Percentiles rank a stretch among this genome's conserved stretches.
phyloP scores from a whole-genome alignment of 768 basidiomycete genomes.

The Leucogyrophana mollusca region DNA sequence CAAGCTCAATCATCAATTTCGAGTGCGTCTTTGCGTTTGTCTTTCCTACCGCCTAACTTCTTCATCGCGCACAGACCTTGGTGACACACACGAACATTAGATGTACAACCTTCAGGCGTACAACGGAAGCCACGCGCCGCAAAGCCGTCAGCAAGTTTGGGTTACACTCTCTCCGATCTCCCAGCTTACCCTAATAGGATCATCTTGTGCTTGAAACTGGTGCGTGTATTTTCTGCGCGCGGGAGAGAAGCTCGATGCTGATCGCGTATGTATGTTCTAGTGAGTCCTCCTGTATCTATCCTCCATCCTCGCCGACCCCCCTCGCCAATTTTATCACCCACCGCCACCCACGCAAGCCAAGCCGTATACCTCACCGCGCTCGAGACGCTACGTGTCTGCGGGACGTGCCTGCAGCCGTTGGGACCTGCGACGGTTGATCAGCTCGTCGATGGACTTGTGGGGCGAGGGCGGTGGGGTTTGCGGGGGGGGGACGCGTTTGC shows the following conservation, averaged over 20 bases:
- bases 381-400: conserved; percentile 67
- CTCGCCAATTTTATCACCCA: too few relatives aligned
- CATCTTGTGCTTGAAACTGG: conserved; percentile 49
- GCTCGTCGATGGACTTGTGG: conserved; percentile 58
- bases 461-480: conserved; percentile 5
- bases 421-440: conserved; percentile 57
- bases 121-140: conserved; percentile 63
- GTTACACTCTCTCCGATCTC: conserved; percentile 35
- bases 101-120: conserved; percentile 75
- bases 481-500: conserved; percentile 12
- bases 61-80: conserved; percentile 49
- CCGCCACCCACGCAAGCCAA: conserved; percentile 54
- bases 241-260: too few relatives aligned
- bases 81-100: conserved; percentile 60
- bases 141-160: conserved; percentile 77
- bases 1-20: conserved; percentile 65
- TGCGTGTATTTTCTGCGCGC: too few relatives aligned
- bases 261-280: too few relatives aligned
- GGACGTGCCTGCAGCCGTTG: conserved; percentile 74
- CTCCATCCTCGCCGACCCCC: too few relatives aligned
- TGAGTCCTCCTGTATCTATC: too few relatives aligned
- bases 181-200: conserved; percentile 30
- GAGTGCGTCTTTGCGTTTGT: conserved; percentile 46
- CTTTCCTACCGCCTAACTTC: background rate
- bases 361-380: conserved; percentile 52